These are phyloP conservation scores for Ophiobolus disseminans DNA, from an alignment of 2,329 filamentous ascomycete species.

Conservation along the genomic window DNA sequence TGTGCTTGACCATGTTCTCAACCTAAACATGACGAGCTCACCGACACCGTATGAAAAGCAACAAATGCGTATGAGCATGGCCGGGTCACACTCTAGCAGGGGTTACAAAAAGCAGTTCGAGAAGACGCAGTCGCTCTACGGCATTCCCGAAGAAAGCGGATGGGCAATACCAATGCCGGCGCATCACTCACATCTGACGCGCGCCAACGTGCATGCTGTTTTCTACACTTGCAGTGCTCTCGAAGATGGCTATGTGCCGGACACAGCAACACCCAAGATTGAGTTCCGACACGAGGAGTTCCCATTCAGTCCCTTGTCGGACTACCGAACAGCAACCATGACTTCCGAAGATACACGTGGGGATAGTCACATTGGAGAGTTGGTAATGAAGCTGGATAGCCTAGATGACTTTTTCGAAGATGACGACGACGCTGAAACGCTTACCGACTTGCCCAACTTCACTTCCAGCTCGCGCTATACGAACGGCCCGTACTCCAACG, in stretches of 20 bases:
- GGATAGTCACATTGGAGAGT: slow-evolving; percentile 79
- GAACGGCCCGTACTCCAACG: slow-evolving; percentile 33
- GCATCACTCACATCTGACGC: slow-evolving; percentile 83
- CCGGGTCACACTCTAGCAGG: slow-evolving; percentile 78
- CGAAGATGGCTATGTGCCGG: slow-evolving; percentile 57
- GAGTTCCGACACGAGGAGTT: slow-evolving; percentile 94
- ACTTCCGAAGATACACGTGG: slow-evolving; percentile 81
- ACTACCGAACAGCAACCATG: slow-evolving; percentile 87
- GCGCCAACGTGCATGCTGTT: slow-evolving; percentile 91
- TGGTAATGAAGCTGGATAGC: slow-evolving; percentile 68
- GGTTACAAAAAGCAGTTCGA: slow-evolving; percentile 93
- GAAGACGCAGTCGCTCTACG: slow-evolving; percentile 90
- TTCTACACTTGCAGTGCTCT: slow-evolving; percentile 85
- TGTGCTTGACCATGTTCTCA: slow-evolving; percentile 94
- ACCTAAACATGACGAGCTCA: slow-evolving; percentile 89
- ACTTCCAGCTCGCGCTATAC: slow-evolving; percentile 39
- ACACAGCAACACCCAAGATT: slow-evolving; percentile 79
- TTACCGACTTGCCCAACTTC: slow-evolving; percentile 44
- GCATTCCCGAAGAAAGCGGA: slow-evolving; percentile 92
- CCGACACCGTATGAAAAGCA: slow-evolving; percentile 83
- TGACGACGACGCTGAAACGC: slow-evolving; percentile 47
- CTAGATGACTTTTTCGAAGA: slow-evolving; percentile 64
- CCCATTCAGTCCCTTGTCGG: slow-evolving; percentile 71
- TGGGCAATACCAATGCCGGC: slow-evolving; percentile 97
- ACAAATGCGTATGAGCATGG: slow-evolving; percentile 98